Conservation (phyloP, 495 filamentous ascomycete genomes). For the Neurospora cerealis region DNA sequence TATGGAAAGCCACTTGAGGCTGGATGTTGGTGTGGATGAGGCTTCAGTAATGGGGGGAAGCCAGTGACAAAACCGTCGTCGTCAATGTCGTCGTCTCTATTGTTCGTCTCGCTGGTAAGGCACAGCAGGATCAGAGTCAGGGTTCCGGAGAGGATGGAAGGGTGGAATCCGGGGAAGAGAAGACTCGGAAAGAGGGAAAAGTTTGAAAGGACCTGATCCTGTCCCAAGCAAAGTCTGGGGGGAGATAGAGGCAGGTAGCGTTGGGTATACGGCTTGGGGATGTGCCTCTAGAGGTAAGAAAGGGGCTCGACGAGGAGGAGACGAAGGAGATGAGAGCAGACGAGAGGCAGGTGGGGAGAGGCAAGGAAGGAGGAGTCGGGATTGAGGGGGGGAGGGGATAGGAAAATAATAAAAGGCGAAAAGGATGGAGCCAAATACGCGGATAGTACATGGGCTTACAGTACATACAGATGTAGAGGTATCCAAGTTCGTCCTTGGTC, state of each 20-base stretch:
- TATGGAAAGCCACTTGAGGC: not conserved
- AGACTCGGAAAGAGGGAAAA: not conserved
- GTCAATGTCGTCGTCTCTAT: not conserved
- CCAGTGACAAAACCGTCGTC: not conserved
- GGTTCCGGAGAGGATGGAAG: not conserved
- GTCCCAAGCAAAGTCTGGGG: not conserved
- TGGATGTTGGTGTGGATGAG: not conserved
- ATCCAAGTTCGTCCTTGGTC: not conserved
- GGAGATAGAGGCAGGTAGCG: not conserved
- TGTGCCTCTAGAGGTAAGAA: not conserved
- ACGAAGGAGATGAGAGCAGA: not conserved
- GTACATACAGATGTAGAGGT: not conserved
- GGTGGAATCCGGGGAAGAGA: not conserved
- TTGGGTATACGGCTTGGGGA: not conserved
- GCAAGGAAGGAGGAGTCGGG: not conserved
- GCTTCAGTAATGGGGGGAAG: not conserved
- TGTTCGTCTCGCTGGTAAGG: not conserved
- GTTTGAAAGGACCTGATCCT: not conserved
- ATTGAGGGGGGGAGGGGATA: not conserved
- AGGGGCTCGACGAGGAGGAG: not conserved
- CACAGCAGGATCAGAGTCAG: not conserved
- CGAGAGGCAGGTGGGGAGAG: not conserved
- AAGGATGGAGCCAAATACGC: not conserved
- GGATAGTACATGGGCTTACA: not conserved
- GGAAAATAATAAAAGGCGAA: not conserved